These are phyloP conservation scores for Circinella umbellata DNA, from an alignment of 371 early-diverging fungal species.

Conservation along the genomic window DNA sequence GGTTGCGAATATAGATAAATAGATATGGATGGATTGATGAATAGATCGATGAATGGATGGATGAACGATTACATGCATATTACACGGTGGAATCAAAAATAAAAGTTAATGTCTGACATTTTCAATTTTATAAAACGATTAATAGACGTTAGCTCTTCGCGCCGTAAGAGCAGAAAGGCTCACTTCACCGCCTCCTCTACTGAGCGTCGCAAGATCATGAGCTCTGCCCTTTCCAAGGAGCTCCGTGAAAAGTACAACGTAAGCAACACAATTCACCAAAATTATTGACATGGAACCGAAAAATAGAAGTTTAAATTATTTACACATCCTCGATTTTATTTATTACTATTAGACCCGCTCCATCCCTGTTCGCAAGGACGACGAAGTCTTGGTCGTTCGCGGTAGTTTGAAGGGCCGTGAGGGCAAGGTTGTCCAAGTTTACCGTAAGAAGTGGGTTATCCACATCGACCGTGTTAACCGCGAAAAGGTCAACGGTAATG, in stretches of 20 bases:
- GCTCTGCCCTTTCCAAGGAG: slow-evolving; percentile 95
- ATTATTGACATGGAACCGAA: too few relatives aligned
- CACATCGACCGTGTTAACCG: slow-evolving; percentile 94
- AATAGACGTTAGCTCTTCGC: slow-evolving; percentile 89
- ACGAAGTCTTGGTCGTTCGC: slow-evolving; percentile 95
- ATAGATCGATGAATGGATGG: slow-evolving; percentile 8
- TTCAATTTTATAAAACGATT: background rate
- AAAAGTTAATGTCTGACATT: slow-evolving; percentile 5
- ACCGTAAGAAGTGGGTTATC: slow-evolving; percentile 98
- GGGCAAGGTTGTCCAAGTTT: slow-evolving; percentile 95
- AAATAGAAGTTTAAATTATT: background rate
- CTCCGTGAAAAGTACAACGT: slow-evolving; percentile 96
- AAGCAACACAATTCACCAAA: slow-evolving; percentile 25
- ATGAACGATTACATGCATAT: background rate
- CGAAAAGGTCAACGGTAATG: slow-evolving; percentile 91
- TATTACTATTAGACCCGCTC: slow-evolving; percentile 70
- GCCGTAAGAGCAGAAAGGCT: slow-evolving; percentile 96
- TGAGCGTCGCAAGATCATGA: slow-evolving; percentile 95
- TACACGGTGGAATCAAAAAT: background rate
- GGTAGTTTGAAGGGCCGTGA: slow-evolving; percentile 96
- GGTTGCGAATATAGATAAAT: background rate
- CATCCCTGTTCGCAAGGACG: slow-evolving; percentile 96
- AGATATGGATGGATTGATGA: slow-evolving; percentile 6
- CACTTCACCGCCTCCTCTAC: slow-evolving; percentile 97
- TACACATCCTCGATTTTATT: background rate